Base-by-base conservation (phyloP, 305 asterid species). In the Fraxinus dipetala region DNA sequence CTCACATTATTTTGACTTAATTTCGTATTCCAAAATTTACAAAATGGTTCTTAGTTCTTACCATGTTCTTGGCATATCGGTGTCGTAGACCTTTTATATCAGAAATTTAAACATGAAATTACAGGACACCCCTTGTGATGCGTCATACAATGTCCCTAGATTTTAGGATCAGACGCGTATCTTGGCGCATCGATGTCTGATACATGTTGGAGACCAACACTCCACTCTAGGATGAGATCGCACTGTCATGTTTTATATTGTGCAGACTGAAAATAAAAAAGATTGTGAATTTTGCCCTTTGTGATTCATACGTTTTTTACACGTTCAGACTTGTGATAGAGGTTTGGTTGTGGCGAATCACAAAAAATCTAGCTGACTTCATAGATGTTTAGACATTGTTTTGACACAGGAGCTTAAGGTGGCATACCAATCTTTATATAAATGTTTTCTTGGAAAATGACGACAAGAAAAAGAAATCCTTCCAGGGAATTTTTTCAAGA, bases 371-470 rank as follows among this genome's bases (percentile, higher is more conserved):
- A 11, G 65, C 40, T 40, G 34, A 26, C 14, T 70, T 80, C 61
- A n/a, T 28, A 34, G 72, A 83, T 73, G 74, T 85, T 31, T 35
- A 22, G 54, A 80, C 78, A 65, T 54, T 40, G 72, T 45, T 76
- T 72, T 82, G 38, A 77, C 48, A 77, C 40, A 67, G 26, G 26
- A 56, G 70, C 72, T 43, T 81, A 65, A 75, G 80, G 45, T 35
- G 75, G 75, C 70, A 6, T 75, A 38, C 6, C 51, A 22, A 26
- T 67, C 35, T 59, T 34, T 65, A 61, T 75, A 76, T 59, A 54
- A 28, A 81, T 69, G 75, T 78, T 73, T 85, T 75, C 76, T 69
- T 79, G 61, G 78, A 72, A 43, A 16, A 54, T 24, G 72, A 75
- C 18, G n/a, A 32, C 40, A 26, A 79, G 65, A 76, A 63, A 77